Evolutionary conservation across 78 protist genomes (phyloP).

Genomic region (Planoprotostelium fungivorum): DNA sequence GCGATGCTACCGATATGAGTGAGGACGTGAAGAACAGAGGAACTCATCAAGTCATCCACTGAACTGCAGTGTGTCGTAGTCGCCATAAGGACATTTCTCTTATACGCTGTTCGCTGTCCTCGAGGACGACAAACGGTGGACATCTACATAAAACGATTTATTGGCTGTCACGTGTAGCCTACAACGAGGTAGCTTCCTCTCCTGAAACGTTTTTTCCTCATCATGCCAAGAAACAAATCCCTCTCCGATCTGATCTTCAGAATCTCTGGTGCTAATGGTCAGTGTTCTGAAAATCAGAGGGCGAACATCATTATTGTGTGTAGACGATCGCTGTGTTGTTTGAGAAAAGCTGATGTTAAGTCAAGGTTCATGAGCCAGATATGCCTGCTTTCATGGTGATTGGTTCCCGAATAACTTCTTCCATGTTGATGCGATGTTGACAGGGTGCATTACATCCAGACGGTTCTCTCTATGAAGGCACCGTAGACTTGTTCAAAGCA

Average conservation of each 20-base stretch:
- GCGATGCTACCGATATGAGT: too few relatives aligned
- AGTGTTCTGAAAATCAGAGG: constrained; percentile 57
- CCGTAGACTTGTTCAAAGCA: constrained; percentile 71
- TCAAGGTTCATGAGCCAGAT: neutral
- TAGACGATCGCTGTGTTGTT: neutral
- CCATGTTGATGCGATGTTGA: constrained; percentile 18
- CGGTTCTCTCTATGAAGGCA: constrained; percentile 78
- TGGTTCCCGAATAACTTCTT: constrained; percentile 6
- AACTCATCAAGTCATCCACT: too few relatives aligned
- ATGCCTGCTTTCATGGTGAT: neutral
- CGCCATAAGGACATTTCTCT: too few relatives aligned
- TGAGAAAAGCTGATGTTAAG: neutral
- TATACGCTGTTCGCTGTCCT: too few relatives aligned
- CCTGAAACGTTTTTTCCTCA: too few relatives aligned
- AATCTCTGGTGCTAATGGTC: neutral
- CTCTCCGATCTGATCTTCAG: neutral
- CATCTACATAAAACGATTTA: too few relatives aligned
- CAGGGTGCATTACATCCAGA: constrained; percentile 80
- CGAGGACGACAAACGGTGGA: too few relatives aligned
- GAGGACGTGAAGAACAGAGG: too few relatives aligned
- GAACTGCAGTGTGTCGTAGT: too few relatives aligned
- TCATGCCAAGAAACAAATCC: neutral
- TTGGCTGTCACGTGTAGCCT: too few relatives aligned
- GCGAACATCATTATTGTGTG: constrained; percentile 69
- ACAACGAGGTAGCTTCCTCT: too few relatives aligned